Percentiles rank a stretch among this genome's conserved stretches.
These are phyloP conservation scores for Trichoderma gracile DNA, from an alignment of 2,329 filamentous ascomycete genomes.

Conservation along the genomic window DNA sequence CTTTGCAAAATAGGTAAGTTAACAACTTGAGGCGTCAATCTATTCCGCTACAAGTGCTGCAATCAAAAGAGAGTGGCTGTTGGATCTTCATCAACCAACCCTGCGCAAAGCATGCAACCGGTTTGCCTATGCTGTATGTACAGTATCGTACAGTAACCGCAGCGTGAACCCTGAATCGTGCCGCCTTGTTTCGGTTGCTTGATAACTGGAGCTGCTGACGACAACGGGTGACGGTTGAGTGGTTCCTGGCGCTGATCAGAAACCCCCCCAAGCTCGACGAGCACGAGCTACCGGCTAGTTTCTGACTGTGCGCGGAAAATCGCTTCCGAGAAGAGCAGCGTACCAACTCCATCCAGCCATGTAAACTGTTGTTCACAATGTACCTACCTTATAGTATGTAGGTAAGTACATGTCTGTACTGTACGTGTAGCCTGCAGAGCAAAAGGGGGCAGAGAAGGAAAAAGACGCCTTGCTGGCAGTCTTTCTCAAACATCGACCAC, in stretches of 20 bases:
- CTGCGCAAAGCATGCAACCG: not conserved
- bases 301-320: slow-evolving; percentile 22
- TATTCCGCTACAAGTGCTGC: not conserved
- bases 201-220: slow-evolving; percentile 23
- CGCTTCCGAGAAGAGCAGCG: not conserved
- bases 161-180: slow-evolving; percentile 5
- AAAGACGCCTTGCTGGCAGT: not conserved
- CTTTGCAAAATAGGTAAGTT: not conserved
- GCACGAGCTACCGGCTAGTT: not conserved
- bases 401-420: not conserved
- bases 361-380: no score
- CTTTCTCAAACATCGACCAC: not conserved
- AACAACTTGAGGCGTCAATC: not conserved
- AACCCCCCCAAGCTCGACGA: not conserved
- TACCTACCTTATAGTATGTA: no score
- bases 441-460: not conserved
- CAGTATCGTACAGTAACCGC: not conserved
- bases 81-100: not conserved
- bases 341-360: not conserved
- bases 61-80: slow-evolving; percentile 2
- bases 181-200: not conserved
- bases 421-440: not conserved
- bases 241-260: slow-evolving; percentile 19
- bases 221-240: slow-evolving; percentile 10
- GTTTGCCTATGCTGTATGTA: no score